phyloP scores from a whole-genome alignment of 371 early-diverging fungal species.

The Apophysomyces variabilis region DNA sequence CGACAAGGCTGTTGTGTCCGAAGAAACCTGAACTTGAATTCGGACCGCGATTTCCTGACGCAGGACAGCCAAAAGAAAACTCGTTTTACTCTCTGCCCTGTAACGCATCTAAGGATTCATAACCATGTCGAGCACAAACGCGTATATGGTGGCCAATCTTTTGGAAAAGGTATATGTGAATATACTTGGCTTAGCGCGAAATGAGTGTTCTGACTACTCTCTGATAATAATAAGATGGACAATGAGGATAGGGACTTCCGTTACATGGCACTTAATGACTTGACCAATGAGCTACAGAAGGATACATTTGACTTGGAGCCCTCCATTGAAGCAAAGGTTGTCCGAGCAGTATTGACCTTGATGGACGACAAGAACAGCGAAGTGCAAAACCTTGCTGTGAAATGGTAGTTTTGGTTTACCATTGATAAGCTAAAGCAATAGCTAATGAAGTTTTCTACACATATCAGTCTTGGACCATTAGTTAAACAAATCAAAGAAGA shows the following conservation, averaged over 20 bases:
- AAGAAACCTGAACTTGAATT: too few relatives aligned
- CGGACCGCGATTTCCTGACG: too few relatives aligned
- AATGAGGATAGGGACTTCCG: conserved; percentile 90
- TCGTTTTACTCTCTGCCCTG: conserved; percentile 2
- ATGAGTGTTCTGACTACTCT: background rate
- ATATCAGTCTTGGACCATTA: conserved; percentile 73
- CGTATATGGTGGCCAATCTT: conserved; percentile 68
- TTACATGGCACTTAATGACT: conserved; percentile 91
- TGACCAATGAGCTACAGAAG: conserved; percentile 77
- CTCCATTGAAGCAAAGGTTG: conserved; percentile 66
- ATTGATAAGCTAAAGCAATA: background rate
- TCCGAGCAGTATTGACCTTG: conserved; percentile 71
- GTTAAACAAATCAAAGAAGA: conserved; percentile 74
- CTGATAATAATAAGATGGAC: conserved; percentile 57
- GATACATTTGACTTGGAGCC: conserved; percentile 66
- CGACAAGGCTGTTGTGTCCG: too few relatives aligned
- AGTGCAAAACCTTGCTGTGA: conserved; percentile 92
- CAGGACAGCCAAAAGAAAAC: too few relatives aligned
- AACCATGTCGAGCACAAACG: conserved; percentile 55
- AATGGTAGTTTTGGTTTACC: conserved; percentile 61
- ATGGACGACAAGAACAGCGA: conserved; percentile 89
- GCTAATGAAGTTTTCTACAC: background rate
- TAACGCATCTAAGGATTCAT: conserved; percentile 1
- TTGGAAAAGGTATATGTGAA: conserved; percentile 62
- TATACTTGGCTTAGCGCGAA: too few relatives aligned